Percentiles rank a stretch among this genome's conserved stretches.
phyloP scores from a whole-genome alignment of 1,139 yeast species.

The Geotrichum citri-aurantii region DNA sequence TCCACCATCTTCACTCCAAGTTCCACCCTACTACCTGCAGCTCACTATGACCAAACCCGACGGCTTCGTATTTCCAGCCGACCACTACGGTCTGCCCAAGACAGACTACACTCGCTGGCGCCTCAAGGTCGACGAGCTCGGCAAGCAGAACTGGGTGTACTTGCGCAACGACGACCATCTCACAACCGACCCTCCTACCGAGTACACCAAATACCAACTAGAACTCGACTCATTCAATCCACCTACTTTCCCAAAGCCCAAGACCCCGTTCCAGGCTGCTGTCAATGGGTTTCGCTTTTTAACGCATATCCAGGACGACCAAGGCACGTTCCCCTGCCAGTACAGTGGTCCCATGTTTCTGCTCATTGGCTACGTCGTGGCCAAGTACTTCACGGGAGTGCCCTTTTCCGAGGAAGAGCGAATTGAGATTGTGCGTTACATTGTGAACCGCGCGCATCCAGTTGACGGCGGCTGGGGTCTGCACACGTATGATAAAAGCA shows the following conservation, averaged over 20 bases:
- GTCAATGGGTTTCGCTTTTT: conserved; percentile 72
- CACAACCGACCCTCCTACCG: conserved; percentile 32
- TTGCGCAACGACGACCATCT: conserved; percentile 37
- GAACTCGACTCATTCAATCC: conserved; percentile 48
- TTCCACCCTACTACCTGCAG: neutral
- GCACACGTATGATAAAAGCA: conserved; percentile 84
- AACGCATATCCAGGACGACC: conserved; percentile 58
- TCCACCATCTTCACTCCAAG: neutral
- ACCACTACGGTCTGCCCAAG: conserved; percentile 46
- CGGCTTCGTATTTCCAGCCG: conserved; percentile 30
- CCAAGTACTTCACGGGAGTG: conserved; percentile 62
- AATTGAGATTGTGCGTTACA: conserved; percentile 70
- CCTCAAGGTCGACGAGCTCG: conserved; percentile 60
- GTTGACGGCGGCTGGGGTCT: conserved; percentile 99
- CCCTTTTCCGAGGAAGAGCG: conserved; percentile 62
- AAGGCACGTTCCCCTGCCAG: conserved; percentile 85
- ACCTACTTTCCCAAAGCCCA: conserved; percentile 23
- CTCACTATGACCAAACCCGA: neutral
- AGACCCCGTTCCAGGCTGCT: conserved; percentile 57
- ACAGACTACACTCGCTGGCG: conserved; percentile 79
- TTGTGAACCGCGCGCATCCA: conserved; percentile 87
- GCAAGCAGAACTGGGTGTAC: conserved; percentile 81
- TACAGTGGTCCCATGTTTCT: conserved; percentile 98
- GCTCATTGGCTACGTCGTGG: conserved; percentile 81
- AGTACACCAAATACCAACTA: conserved; percentile 49